Evolutionary conservation across 169 alveolate species (phyloP).

Genomic region (Eimeria necatrix): DNA sequence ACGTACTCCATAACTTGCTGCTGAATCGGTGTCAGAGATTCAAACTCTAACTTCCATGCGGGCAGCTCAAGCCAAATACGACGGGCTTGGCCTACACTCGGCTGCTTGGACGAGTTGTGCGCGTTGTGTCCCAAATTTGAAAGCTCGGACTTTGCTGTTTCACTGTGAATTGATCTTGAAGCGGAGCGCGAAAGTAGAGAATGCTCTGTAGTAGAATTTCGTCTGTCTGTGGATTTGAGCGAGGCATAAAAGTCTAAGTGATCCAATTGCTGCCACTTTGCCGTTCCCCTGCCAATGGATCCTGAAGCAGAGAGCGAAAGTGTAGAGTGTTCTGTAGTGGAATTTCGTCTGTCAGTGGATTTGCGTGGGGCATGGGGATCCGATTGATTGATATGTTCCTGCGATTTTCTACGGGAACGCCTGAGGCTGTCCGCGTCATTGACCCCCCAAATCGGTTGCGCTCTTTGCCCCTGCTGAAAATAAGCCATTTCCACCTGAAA

Average conservation of each 20-base stretch:
- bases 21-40: conserved; percentile 62
- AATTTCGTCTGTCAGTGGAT: too few species aligned
- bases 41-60: conserved; percentile 51
- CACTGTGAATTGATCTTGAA: not conserved
- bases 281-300: not conserved
- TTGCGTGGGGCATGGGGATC: too few species aligned
- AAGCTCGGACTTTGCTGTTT: not conserved
- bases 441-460: too few species aligned
- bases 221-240: too few species aligned
- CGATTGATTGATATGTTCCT: not conserved
- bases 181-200: not conserved
- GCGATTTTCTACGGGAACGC: too few species aligned
- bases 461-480: too few species aligned
- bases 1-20: conserved; percentile 72
- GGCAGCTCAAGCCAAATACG: conserved; percentile 68
- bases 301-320: not conserved
- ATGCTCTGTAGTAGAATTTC: not conserved
- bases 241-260: too few species aligned
- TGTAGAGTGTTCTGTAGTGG: not conserved
- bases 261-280: not conserved
- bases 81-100: not conserved
- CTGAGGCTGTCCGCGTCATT: too few species aligned
- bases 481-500: too few species aligned
- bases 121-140: not conserved
- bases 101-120: not conserved